A percentile compares a stretch with the other conserved stretches of the same genome.
Evolutionary conservation across 352 stramenopile species (phyloP).

Genomic region (Blastocystis sp.): DNA sequence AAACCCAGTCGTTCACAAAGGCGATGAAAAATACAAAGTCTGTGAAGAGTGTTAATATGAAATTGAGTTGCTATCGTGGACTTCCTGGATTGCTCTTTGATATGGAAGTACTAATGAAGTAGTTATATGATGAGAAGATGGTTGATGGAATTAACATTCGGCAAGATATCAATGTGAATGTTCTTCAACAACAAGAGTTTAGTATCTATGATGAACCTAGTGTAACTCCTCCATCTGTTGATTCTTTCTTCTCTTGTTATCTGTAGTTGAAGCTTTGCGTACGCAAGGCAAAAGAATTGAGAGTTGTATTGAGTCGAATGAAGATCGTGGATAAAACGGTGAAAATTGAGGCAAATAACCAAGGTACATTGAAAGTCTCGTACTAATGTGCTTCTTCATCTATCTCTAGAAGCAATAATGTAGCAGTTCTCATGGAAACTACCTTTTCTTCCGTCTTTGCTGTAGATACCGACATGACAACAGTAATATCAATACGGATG

Average conservation of each 20-base stretch:
- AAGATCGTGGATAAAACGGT: constrained; percentile 34
- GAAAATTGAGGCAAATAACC: constrained; percentile 39
- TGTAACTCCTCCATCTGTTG: not conserved
- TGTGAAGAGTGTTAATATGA: not conserved
- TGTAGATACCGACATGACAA: constrained; percentile 18
- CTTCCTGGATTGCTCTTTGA: constrained; percentile 1
- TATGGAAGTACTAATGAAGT: not conserved
- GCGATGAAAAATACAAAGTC: constrained; percentile 3
- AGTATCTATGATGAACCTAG: constrained; percentile 46
- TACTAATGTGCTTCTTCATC: not conserved
- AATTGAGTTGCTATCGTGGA: constrained; percentile 20
- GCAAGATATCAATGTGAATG: constrained; percentile 21
- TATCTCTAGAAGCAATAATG: constrained; percentile 20
- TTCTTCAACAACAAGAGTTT: constrained; percentile 19
- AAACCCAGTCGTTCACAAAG: not conserved
- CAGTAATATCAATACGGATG: constrained; percentile 2
- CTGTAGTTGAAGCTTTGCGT: constrained; percentile 11
- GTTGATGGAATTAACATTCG: constrained; percentile 34
- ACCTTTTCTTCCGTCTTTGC: constrained; percentile 2
- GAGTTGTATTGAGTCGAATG: constrained; percentile 10
- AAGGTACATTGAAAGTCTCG: constrained; percentile 14
- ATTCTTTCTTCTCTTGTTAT: not conserved
- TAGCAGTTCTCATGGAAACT: constrained; percentile 25
- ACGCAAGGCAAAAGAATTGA: constrained; percentile 16
- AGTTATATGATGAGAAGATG: not conserved